Evolutionary conservation across 1,284 basidiomycete species (phyloP).

Genomic region (Ganoderma resinaceum): DNA sequence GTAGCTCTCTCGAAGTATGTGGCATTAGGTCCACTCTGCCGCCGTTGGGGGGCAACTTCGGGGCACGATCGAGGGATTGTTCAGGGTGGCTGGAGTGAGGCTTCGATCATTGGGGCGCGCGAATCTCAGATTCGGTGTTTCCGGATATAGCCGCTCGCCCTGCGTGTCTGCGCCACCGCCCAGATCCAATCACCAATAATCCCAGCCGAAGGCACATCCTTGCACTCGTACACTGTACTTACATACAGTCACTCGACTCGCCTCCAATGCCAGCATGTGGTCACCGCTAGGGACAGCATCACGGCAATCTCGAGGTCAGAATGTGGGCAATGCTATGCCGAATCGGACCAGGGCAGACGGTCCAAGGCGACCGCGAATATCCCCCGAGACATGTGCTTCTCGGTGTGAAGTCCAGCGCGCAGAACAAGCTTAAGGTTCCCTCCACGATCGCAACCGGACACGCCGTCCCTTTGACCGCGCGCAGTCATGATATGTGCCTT

Average conservation of each 20-base stretch:
- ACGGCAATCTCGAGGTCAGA: background rate
- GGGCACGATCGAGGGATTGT: slow-evolving; percentile 14
- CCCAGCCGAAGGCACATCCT: slow-evolving; percentile 2
- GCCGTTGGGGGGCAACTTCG: slow-evolving; percentile 10
- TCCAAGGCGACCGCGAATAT: background rate
- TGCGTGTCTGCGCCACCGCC: slow-evolving; percentile 20
- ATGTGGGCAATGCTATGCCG: background rate
- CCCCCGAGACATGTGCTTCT: slow-evolving; percentile 5
- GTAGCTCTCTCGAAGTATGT: too few relatives aligned
- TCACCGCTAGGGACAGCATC: background rate
- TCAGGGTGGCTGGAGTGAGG: slow-evolving; percentile 22
- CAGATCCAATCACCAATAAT: slow-evolving; percentile 6
- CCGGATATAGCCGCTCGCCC: slow-evolving; percentile 31
- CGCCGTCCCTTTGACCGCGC: background rate
- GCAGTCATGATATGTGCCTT: background rate
- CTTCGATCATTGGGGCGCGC: slow-evolving; percentile 30
- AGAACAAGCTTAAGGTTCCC: slow-evolving; percentile 5
- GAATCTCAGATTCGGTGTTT: slow-evolving; percentile 29
- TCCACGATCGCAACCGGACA: background rate
- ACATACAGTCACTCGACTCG: background rate
- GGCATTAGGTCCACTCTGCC: background rate
- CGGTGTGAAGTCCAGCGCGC: background rate
- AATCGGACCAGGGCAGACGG: background rate
- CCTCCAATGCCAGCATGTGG: background rate
- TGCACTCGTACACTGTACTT: too few relatives aligned